These are phyloP conservation scores for Rutidosis leptorrhynchoides DNA, from an alignment of 129 eudicot species.

Conservation along the genomic window DNA sequence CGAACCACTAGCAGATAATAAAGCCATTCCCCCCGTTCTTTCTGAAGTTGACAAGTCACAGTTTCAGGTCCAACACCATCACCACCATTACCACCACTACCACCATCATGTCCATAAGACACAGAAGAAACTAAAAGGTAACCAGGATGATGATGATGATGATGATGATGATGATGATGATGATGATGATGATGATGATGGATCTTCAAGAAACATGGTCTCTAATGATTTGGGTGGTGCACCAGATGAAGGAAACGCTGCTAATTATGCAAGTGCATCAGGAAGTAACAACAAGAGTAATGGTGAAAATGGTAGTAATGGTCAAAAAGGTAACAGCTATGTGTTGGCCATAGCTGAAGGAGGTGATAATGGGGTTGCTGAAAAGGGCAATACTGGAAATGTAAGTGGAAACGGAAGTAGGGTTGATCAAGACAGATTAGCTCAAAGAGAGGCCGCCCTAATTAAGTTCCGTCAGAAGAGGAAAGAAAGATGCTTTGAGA, in stretches of 20 bases:
- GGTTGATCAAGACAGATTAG: constrained; percentile 45
- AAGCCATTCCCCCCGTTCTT: constrained; percentile 29
- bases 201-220: constrained; percentile 30
- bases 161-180: no score
- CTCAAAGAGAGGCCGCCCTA: constrained; percentile 63
- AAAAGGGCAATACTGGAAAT: constrained; percentile 37
- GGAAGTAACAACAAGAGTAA: constrained; percentile 61
- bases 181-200: constrained; percentile 27
- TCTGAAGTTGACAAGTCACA: constrained; percentile 28
- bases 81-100: constrained; percentile 52
- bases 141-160: constrained; percentile 29
- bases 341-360: constrained; percentile 44
- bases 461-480: constrained; percentile 62
- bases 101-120: constrained; percentile 44
- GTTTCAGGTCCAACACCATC: constrained; percentile 42
- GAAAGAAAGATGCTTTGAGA: constrained; percentile 76
- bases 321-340: constrained; percentile 35
- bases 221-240: constrained; percentile 24
- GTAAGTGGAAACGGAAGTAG: constrained; percentile 32
- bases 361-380: constrained; percentile 47
- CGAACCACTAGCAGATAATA: constrained; percentile 36
- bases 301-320: constrained; percentile 47
- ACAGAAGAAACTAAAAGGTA: constrained; percentile 35
- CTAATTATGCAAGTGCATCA: constrained; percentile 60
- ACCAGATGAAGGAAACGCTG: constrained; percentile 53